Evolutionary conservation across 768 basidiomycete genomes (phyloP).

Genomic region (Lactifluus rugatus): DNA sequence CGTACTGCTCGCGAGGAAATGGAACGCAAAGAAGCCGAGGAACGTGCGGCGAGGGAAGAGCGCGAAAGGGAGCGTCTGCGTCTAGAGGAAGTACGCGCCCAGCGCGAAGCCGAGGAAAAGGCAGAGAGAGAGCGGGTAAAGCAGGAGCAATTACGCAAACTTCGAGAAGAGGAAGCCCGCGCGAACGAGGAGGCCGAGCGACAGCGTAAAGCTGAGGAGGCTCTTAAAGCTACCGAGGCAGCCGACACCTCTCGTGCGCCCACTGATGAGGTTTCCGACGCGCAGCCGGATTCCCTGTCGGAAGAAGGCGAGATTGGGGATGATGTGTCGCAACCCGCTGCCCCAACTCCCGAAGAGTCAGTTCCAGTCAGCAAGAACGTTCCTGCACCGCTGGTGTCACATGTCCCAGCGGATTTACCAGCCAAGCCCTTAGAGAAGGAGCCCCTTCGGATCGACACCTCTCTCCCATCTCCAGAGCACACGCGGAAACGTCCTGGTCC

Average conservation of each 20-base stretch:
- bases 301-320: constrained; percentile 43
- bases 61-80: constrained; percentile 19
- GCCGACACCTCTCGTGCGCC: constrained; percentile 32
- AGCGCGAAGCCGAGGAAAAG: constrained; percentile 34
- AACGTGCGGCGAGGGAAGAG: constrained; percentile 24
- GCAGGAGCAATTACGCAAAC: constrained; percentile 25
- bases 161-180: constrained; percentile 19
- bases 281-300: constrained; percentile 28
- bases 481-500: constrained; percentile 56
- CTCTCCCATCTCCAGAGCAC: constrained; percentile 33
- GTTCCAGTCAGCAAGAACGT: neutral
- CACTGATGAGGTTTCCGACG: constrained; percentile 23
- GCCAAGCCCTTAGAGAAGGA: constrained; percentile 42
- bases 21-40: constrained; percentile 33
- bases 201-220: constrained; percentile 28
- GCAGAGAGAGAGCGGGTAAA: constrained; percentile 34
- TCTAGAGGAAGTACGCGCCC: constrained; percentile 12
- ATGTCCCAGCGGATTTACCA: constrained; percentile 35
- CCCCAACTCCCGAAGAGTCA: neutral
- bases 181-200: constrained; percentile 25
- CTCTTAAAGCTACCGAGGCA: constrained; percentile 28
- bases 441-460: constrained; percentile 56
- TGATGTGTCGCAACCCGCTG: constrained; percentile 26
- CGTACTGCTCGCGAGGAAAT: constrained; percentile 30
- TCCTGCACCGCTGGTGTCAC: constrained; percentile 25